These are phyloP conservation scores for Claviceps capensis DNA, from an alignment of 2,329 filamentous ascomycete species.

Conservation along the genomic window DNA sequence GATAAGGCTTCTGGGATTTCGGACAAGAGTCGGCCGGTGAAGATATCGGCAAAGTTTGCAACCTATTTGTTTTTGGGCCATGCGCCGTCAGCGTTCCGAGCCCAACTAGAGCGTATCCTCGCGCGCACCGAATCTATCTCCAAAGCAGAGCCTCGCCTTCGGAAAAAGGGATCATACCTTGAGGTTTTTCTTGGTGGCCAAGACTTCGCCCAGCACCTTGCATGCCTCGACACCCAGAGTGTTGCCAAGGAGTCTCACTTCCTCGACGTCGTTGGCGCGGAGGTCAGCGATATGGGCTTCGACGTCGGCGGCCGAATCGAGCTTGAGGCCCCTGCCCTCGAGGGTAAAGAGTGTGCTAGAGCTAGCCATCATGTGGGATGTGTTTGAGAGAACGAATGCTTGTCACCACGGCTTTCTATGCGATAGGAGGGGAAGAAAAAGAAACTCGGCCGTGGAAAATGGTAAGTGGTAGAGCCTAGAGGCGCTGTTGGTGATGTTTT, in stretches of 20 bases:
- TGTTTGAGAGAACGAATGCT: background rate
- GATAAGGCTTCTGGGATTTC: conserved; percentile 89
- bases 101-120: too few relatives aligned
- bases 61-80: conserved; percentile 27
- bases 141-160: background rate
- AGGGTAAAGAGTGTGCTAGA: conserved; percentile 65
- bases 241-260: conserved; percentile 79
- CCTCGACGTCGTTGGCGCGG: conserved; percentile 61
- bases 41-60: conserved; percentile 93
- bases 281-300: conserved; percentile 71
- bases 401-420: background rate
- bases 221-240: conserved; percentile 84
- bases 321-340: conserved; percentile 82
- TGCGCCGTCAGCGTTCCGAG: background rate
- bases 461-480: background rate
- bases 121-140: too few relatives aligned
- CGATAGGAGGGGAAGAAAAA: background rate
- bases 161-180: conserved; percentile 35
- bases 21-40: conserved; percentile 81
- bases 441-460: background rate
- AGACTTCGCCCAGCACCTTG: conserved; percentile 67
- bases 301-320: conserved; percentile 77
- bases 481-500: background rate
- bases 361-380: conserved; percentile 14
- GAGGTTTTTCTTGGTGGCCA: conserved; percentile 72